A percentile compares a stretch with the other conserved stretches of the same genome.
Conservation (phyloP, 768 basidiomycete genomes). For the Suillus luteus region DNA sequence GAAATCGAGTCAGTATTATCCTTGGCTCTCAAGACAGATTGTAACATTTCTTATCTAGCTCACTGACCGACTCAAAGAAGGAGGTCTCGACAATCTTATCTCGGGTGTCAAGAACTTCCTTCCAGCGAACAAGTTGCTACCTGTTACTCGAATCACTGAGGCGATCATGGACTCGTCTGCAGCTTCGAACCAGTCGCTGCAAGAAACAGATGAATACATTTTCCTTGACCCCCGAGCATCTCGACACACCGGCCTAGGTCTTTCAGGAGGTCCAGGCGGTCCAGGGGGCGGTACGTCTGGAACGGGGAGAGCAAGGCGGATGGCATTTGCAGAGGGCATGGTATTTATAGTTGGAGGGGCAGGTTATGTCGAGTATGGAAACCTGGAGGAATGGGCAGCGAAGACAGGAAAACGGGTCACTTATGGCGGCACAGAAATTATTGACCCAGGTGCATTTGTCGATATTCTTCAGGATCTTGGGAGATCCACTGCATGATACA, state of each 20-base stretch:
- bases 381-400: conserved; percentile 90
- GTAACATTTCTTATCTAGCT: conserved; percentile 51
- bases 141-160: conserved; percentile 90
- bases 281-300: conserved; percentile 39
- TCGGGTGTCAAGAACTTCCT: conserved; percentile 98
- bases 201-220: conserved; percentile 95
- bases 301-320: conserved; percentile 49
- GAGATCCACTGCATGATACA: conserved; percentile 37
- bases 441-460: conserved; percentile 88
- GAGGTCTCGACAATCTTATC: conserved; percentile 94
- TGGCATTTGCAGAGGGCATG: conserved; percentile 86
- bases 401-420: conserved; percentile 83
- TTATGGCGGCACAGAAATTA: conserved; percentile 95
- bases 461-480: conserved; percentile 67
- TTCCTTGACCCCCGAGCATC: conserved; percentile 91
- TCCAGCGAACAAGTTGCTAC: conserved; percentile 90
- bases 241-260: conserved; percentile 52
- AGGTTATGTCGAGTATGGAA: conserved; percentile 96
- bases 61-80: conserved; percentile 90
- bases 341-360: conserved; percentile 97
- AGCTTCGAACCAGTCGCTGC: conserved; percentile 90
- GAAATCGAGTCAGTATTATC: conserved; percentile 68
- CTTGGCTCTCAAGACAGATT: neutral
- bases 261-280: conserved; percentile 47
- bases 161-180: conserved; percentile 97